Evolutionary conservation across 1,284 basidiomycete species (phyloP), one percentile per base, ranked within the genome.

Genomic region (Trametes hirsuta): DNA sequence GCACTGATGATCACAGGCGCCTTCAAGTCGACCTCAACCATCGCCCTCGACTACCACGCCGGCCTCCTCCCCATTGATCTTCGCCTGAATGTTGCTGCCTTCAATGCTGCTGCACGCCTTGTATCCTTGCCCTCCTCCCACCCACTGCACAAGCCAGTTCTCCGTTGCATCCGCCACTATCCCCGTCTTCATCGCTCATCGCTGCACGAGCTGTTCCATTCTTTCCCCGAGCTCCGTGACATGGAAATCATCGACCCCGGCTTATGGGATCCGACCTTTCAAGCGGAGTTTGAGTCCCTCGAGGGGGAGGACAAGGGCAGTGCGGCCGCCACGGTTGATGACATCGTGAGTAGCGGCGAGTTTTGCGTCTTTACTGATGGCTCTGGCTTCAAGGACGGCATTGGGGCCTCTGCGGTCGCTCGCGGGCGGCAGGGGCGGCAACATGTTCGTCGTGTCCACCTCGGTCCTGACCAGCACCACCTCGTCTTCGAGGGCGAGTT

Each of bases 131-230:
- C 56, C 6, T 0, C 21, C 15, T 35, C 35, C 5, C 56, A 58
- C 36, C 56, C 49, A 2, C 44, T 58, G 1, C 44, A 34, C 45
- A 30, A 39, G 1, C 2, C 36, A 4, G 47, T 63, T 34, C 0
- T 22, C 21, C 37, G 50, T 3, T 56, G 58, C 21, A 6, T 51
- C 4, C 30, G 24, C n/a, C 40, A 12, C 34, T 56, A 58, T 30
- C 59, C 58, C 5, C 63, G 47, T 21, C 49, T 48, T 11, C 65
- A 66, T 40, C 59, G 56, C 21, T 57, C 65, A 9, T 34, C 58
- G 0, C 42, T 66, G 2, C 65, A 64, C 42, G 54, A 66, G 15
- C 56, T 63, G 6, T 36, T 61, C 18, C 48, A 53, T 21, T 5
- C 42, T 4, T 66, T 58, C 47, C 44, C 57, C 18, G 51, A 59